These are phyloP conservation scores for Ceratocystis lukuohia DNA, from an alignment of 2,329 filamentous ascomycete species.

Conservation along the genomic window DNA sequence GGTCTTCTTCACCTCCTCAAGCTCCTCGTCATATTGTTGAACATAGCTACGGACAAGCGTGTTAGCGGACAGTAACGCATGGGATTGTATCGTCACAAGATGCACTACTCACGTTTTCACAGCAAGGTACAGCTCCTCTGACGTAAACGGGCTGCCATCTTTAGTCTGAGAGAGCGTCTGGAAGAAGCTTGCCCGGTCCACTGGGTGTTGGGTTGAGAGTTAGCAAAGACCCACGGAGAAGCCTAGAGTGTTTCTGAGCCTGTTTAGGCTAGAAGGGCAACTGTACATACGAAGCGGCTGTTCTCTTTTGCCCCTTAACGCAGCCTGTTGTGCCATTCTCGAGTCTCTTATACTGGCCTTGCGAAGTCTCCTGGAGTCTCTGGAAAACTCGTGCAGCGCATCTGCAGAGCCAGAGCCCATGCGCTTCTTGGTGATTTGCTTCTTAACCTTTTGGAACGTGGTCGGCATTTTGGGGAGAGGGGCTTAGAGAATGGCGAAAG, in stretches of 20 bases:
- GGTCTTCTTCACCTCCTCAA: constrained; percentile 49
- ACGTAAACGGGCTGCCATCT: constrained; percentile 33
- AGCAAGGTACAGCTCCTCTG: constrained; percentile 45
- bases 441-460: constrained; percentile 68
- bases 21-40: constrained; percentile 58
- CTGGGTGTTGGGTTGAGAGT: constrained; percentile 19
- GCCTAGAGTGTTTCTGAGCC: too few relatives aligned
- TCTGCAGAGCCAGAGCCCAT: constrained; percentile 47
- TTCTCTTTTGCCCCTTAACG: constrained; percentile 60
- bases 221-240: too few relatives aligned
- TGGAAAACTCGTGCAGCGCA: constrained; percentile 72
- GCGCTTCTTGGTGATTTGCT: constrained; percentile 81
- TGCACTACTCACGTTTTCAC: constrained; percentile 42
- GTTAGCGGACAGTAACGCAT: background rate
- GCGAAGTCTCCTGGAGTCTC: constrained; percentile 71
- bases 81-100: background rate
- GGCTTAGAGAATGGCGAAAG: too few relatives aligned
- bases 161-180: constrained; percentile 41
- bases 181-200: constrained; percentile 45
- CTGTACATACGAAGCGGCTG: constrained; percentile 50
- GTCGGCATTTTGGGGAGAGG: constrained; percentile 52
- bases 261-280: background rate
- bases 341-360: constrained; percentile 70
- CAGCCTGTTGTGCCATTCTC: constrained; percentile 58
- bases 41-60: constrained; percentile 39